These are phyloP conservation scores for Orobanche coerulescens DNA, from an alignment of 257 asterid genomes.

Conservation along the genomic window DNA sequence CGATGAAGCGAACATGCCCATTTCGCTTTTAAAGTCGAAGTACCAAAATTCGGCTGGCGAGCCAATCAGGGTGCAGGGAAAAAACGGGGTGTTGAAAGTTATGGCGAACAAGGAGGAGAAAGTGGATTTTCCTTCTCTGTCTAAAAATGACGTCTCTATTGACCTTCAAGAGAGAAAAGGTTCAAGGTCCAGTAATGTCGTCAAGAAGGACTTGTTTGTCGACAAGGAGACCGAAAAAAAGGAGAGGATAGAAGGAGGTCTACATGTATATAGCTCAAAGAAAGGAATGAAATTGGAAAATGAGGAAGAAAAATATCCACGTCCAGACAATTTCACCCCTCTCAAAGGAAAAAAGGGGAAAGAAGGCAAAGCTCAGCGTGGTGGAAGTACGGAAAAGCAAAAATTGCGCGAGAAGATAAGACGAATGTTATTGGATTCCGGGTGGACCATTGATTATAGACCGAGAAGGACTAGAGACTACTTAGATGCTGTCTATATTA, in stretches of 20 bases:
- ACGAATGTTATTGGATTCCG: slow-evolving; percentile 67
- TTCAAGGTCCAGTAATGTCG: slow-evolving; percentile 31
- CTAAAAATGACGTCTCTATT: slow-evolving; percentile 25
- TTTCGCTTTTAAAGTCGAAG: slow-evolving; percentile 54
- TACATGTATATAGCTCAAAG: not conserved
- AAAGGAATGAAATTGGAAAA: slow-evolving; percentile 37
- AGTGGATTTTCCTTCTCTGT: slow-evolving; percentile 30
- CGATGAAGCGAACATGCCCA: slow-evolving; percentile 56
- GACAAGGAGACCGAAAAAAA: not conserved
- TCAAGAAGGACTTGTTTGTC: slow-evolving; percentile 30
- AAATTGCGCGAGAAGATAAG: slow-evolving; percentile 74
- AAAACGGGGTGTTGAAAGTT: slow-evolving; percentile 91
- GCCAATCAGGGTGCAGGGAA: slow-evolving; percentile 86
- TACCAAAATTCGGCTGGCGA: slow-evolving; percentile 44
- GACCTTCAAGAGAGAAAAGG: slow-evolving; percentile 40
- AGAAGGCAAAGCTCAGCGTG: slow-evolving; percentile 49
- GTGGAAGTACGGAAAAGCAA: slow-evolving; percentile 91
- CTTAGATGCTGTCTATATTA: slow-evolving; percentile 84
- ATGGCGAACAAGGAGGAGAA: slow-evolving; percentile 81
- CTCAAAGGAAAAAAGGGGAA: slow-evolving; percentile 35
- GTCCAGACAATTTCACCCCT: slow-evolving; percentile 28
- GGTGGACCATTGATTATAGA: slow-evolving; percentile 92
- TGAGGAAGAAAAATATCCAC: slow-evolving; percentile 33
- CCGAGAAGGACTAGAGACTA: slow-evolving; percentile 91
- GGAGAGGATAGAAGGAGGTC: not conserved